Base-by-base conservation (phyloP, 495 filamentous ascomycete genomes). In the Aspergillus avenaceus region DNA sequence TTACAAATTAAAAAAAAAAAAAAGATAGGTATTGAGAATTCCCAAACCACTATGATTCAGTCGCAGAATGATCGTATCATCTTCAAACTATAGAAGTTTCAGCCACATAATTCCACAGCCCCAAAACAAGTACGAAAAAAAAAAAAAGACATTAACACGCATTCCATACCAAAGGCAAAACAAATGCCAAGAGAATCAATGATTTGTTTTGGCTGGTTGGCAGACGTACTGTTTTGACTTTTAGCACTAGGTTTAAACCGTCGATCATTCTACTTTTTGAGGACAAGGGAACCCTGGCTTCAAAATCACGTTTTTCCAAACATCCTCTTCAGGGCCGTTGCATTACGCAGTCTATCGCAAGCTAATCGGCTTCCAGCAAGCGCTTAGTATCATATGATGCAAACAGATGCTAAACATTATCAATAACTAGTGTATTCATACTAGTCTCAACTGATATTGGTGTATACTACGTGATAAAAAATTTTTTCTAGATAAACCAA, bases 211-310 rank as follows among this genome's bases (percentile, higher is more conserved):
- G 14, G 41, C 41, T 28, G 28, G 14, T n/a, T 6, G 34, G 34
- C 16, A 18, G 32, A 36, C 11, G 4, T 36, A 8, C 21, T 38
- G 5, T 38, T 8, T 38, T 36, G 32, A 36, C 32, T 36, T 16
- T 16, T 43, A n/a, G 26, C 45, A 41, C 44, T 44, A 38, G 27
- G 13, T 45, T 40, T 52, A 52, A 52, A 47, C 49, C 21, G 54
- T 49, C 45, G 54, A 51, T 56, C 47, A 31, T 18, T 18, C 21
- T 26, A 32, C 42, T 26, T 12, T 45, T 28, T 31, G 42, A 45
- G 38, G 31, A 47, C 25, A 26, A 46, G 47, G 26, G 42, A 45
- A 46, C 46, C 47, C 53, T 50, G 47, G n/a, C 23, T 24, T 27
- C 25, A 28, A 4, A 24, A 32, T 42, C 34, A 50, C 34, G 32